Evolutionary conservation across 371 early-diverging fungal genomes (phyloP).

Genomic region (Mucor velutinosus): DNA sequence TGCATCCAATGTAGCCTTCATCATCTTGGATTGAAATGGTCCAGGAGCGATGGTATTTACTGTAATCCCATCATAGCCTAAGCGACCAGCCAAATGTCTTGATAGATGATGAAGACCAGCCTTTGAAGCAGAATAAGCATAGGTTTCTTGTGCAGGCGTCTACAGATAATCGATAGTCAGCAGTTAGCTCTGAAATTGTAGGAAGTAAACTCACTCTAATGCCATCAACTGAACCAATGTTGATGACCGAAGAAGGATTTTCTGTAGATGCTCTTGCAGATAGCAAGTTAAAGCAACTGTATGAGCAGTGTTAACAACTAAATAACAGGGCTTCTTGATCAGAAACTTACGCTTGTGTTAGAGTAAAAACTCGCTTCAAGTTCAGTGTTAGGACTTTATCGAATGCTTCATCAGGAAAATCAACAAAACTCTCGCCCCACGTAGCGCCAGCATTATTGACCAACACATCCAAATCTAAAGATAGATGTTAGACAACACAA

Average conservation of each 20-base stretch:
- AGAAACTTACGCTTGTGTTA: conserved; percentile 70
- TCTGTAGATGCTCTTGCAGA: conserved; percentile 57
- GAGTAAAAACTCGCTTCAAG: conserved; percentile 76
- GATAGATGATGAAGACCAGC: conserved; percentile 79
- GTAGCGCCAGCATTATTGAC: conserved; percentile 86
- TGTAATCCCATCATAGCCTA: conserved; percentile 64
- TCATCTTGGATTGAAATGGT: conserved; percentile 85
- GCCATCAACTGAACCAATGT: conserved; percentile 75
- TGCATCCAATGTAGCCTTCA: conserved; percentile 70
- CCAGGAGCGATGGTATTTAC: conserved; percentile 92
- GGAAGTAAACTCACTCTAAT: conserved; percentile 40
- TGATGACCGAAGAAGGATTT: conserved; percentile 53
- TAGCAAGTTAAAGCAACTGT: conserved; percentile 69
- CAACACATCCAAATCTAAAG: conserved; percentile 73
- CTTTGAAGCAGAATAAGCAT: conserved; percentile 79
- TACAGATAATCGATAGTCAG: neutral
- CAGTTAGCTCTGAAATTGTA: neutral
- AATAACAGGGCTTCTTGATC: too few species aligned
- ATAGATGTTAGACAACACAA: neutral
- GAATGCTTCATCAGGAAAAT: conserved; percentile 69
- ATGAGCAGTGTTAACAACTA: neutral
- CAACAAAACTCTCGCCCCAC: conserved; percentile 54
- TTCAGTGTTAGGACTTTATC: conserved; percentile 84
- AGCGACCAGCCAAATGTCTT: conserved; percentile 61
- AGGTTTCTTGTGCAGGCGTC: conserved; percentile 57